phyloP scores from a whole-genome alignment of 2,329 filamentous ascomycete species.

The Colletotrichum tanaceti region DNA sequence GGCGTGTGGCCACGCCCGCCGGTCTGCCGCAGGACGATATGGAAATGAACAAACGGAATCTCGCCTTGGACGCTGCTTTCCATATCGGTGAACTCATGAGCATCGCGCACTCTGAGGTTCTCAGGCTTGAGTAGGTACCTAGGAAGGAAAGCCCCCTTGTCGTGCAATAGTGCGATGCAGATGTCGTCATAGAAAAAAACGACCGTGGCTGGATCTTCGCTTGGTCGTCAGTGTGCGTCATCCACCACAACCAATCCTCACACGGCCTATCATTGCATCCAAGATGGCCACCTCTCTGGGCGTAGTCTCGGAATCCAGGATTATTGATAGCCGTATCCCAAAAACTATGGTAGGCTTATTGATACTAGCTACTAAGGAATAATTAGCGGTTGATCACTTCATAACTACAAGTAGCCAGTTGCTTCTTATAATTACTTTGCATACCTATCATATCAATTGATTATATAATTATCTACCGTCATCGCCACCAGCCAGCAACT shows the following conservation, averaged over 20 bases:
- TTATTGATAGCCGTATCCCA: no score
- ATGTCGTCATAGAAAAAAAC: slow-evolving; percentile 22
- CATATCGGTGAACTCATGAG: not conserved
- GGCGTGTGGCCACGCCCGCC: not conserved
- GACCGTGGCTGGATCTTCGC: not conserved
- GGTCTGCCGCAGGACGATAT: not conserved
- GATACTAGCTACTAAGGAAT: no score
- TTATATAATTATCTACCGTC: no score
- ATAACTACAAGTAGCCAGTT: no score
- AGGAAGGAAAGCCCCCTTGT: not conserved
- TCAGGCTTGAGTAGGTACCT: no score
- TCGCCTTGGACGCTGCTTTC: not conserved
- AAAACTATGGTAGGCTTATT: no score
- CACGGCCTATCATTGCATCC: not conserved
- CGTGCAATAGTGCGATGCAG: not conserved
- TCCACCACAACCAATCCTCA: fast-evolving
- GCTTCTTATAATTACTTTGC: no score
- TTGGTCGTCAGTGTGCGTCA: not conserved
- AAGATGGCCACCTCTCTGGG: no score
- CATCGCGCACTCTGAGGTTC: not conserved
- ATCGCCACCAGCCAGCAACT: no score
- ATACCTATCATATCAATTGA: no score
- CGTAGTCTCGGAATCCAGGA: no score
- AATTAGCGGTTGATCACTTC: no score
- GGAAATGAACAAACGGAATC: not conserved